Base-by-base conservation (phyloP, 2,329 filamentous ascomycete species). In the Hymenoscyphus scutula region DNA sequence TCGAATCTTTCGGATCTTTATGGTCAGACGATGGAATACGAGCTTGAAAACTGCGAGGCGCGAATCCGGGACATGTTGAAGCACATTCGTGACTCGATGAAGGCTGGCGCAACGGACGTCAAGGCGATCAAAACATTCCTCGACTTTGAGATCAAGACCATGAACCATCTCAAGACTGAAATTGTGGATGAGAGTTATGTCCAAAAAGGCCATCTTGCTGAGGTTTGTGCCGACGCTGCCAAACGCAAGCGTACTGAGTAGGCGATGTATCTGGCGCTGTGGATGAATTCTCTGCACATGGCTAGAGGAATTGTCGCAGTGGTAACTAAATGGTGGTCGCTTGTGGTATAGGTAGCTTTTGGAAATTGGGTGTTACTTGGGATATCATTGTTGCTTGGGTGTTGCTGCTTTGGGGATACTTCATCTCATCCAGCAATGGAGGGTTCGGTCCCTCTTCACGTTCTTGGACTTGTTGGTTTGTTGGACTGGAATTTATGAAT, bases 1-100 rank as follows among this genome's bases (percentile, higher is more conserved):
- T 76, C 73, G 11, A 69, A 77, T 48, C 68, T 76, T 5, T 73
- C 73, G 7, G 75, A 76, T 63, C 67, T 77, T 6, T 77, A 77
- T 65, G 70, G 69, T 17, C 76, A 77, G 65, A 74, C 72, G 41
- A 70, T 75, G 8, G 73, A 77, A 59, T 78, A 78, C 63, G 71
- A 74, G 58, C 69, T 77, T 29, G 76, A 78, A 62, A 73, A 76
- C 53, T 70, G 75, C 1, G 73, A 77, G 62, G 68, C 73, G 34
- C 73, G 75, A 15, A 73, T 76, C 45, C 70, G 74, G 32, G 62
- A 67, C 6, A 74, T 74, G 68, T 68, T 75, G 25, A 76, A 73
- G 67, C 70, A 67, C 30, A 67, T 76, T 13, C 68, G 73, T 15
- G 73, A 75, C 53, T 69, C 67, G 2, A 74, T 75, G 64, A 75